Evolutionary conservation across 2,329 filamentous ascomycete genomes (phyloP), one percentile per base, ranked within the genome.

Genomic region (Fusarium hostae): DNA sequence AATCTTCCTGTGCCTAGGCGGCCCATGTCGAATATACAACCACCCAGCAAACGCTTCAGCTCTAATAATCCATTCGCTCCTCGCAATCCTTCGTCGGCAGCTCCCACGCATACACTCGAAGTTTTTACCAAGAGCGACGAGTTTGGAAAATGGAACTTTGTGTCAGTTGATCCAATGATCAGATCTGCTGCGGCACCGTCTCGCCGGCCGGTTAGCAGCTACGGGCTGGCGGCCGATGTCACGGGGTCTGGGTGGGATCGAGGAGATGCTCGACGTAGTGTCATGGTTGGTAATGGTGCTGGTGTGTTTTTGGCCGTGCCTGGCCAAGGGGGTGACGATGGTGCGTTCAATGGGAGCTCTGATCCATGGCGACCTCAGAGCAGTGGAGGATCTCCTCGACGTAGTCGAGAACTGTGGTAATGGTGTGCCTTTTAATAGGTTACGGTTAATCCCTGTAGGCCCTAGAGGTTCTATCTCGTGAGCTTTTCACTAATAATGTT

Each of bases 51-150:
- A 51, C 86, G 87, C 10, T 88, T 89, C 79, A 89, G 87, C 77
- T 89, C 87, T 68, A 90, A 89, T 78, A 90, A 90, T 72, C 87
- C 87, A 4, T 89, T 88, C 70, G 86, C 83, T 2, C 75, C 83
- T 2, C 75, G 78, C 28, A 75, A 74, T 12, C 75, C 75, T 10
- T 74, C 78, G 11, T 77, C 79, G 24, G 75, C 81, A 37, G 82
- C 68, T n/a, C 76, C 87, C 9, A 86, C 85, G 11, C 85, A 87
- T 63, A 87, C 86, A 10, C 85, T 90, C 34, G 88, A 89, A 71
- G 85, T 90, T 26, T 90, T 88, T 68, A 89, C 86, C 62, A 90
- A 89, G 79, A 84, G 85, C 68, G 85, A 88, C 57, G 87, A 89
- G 72, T 85, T 86, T 67, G 80, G 88, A 43, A 85, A 87, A 73